Evolutionary conservation across 306 rosid species (phyloP), one percentile per base, ranked within the genome.

Genomic region (Glycine latifolia): DNA sequence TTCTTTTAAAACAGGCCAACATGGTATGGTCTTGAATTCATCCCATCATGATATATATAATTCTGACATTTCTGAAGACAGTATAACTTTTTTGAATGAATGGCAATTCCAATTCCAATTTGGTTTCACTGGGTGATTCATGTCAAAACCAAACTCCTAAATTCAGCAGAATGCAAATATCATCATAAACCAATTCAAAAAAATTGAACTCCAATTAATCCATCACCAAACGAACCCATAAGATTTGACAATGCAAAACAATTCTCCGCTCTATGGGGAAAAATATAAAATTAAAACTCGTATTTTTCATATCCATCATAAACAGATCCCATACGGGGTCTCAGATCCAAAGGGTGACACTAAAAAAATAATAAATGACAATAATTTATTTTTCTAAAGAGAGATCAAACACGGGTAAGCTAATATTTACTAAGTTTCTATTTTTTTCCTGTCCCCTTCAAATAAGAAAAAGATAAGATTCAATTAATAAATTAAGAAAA

Each of bases 301-400:
- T 41, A 65, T 58, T 50, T 17, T 12, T 14, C 55, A 56, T 54
- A 74, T 17, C 65, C n/a, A 83, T 67, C 54, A 58, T 59, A 71
- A 16, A 71, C 71, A 75, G 82, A 85, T 79, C 81, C 44, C 47
- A 26, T 54, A 62, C 35, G 46, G 47, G 53, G 77, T 16, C 31
- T 63, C 82, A 82, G 85, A 86, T 87, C 84, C 89, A 71, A 65
- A 70, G 77, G 58, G 65, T 41, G 58, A 20, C 59, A 39, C 35
- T 76, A 15, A 54, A 67, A 67, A 70, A 79, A 16, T 7, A 74
- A 6, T 17, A 10, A 66, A 60, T n/a, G 56, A 10, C 9, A 26
- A 50, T 14, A 46, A 7, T 10, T 5, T 43, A 2, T 47, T 3
- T 44, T 11, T 15, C 4, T 31, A 6, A 68, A 48, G 31, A 11